Evolutionary conservation across 345 rosid genomes (phyloP), one percentile per base, ranked within the genome.

Genomic region (Ricinus communis): DNA sequence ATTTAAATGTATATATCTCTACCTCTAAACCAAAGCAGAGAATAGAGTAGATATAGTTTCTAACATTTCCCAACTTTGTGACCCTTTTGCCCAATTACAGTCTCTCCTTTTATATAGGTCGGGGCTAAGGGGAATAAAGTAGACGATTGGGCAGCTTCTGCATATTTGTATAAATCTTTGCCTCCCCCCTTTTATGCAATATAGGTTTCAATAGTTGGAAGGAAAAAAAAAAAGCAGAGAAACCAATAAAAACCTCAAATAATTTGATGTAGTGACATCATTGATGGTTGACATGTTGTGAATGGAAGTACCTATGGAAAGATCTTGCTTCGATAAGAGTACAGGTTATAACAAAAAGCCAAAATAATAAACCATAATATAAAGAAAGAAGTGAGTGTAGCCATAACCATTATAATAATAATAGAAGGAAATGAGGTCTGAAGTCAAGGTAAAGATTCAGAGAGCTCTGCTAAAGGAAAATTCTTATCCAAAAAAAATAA

Each of bases 391-490:
- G 38, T 36, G 36, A 53, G 36, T n/a, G n/a, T n/a, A n/a, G n/a
- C n/a, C n/a, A n/a, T n/a, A n/a, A n/a, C n/a, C n/a, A n/a, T n/a
- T n/a, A n/a, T n/a, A n/a, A n/a, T n/a, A n/a, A n/a, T n/a, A n/a
- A 3, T 28, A 47, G 33, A 40, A 24, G 71, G 24, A 36, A 54
- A 53, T 36, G 36, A 53, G 36, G 50, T 68, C 0, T 25, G 51
- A n/a, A 50, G 31, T 58, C 65, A 2, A 70, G 73, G 46, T 28
- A 36, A n/a, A n/a, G n/a, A n/a, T n/a, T n/a, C n/a, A n/a, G n/a
- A n/a, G n/a, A n/a, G n/a, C n/a, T n/a, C n/a, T 13, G 41, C 74
- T 9, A 25, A 30, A 21, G 38, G 21, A 8, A 41, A n/a, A n/a
- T n/a, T n/a, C n/a, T n/a, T n/a, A n/a, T n/a, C n/a, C n/a, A n/a